Conservation (phyloP, 345 rosid genomes). For the Nasturtium officinale region DNA sequence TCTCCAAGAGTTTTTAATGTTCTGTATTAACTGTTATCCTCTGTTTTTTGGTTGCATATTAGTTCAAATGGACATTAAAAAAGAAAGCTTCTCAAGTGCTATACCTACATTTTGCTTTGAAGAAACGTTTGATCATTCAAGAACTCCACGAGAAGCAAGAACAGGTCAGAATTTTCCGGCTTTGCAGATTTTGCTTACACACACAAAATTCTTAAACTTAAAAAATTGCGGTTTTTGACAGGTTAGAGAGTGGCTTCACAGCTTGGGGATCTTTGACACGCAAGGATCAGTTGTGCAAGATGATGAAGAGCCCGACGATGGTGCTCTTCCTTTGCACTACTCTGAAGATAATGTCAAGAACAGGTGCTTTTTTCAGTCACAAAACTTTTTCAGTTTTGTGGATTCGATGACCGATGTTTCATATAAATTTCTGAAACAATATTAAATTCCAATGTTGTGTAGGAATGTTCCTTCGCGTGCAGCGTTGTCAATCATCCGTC, state of each 20-base stretch:
- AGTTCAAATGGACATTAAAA: constrained; percentile 82
- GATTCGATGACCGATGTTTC: neutral
- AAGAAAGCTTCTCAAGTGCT: constrained; percentile 98
- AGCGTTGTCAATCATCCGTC: constrained; percentile 74
- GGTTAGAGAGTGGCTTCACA: constrained; percentile 95
- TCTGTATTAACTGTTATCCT: constrained; percentile 13
- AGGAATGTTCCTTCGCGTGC: constrained; percentile 84
- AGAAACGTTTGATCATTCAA: constrained; percentile 74
- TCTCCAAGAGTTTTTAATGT: neutral
- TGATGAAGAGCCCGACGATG: constrained; percentile 90
- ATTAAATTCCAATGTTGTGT: constrained; percentile 20
- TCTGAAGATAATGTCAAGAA: constrained; percentile 66
- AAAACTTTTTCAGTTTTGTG: neutral
- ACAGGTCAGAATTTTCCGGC: constrained; percentile 51
- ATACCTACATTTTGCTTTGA: constrained; percentile 75
- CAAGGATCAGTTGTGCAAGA: constrained; percentile 68
- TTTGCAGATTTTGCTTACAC: constrained; percentile 25
- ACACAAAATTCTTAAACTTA: neutral
- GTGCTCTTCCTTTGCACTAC: constrained; percentile 65
- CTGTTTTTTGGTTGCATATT: constrained; percentile 43
- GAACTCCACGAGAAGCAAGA: constrained; percentile 91
- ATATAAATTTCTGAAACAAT: neutral
- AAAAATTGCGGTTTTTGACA: constrained; percentile 30
- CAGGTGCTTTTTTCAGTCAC: constrained; percentile 47
- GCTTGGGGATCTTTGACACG: constrained; percentile 78